These are phyloP conservation scores for Diaporthe humulicola DNA, from an alignment of 2,329 filamentous ascomycete genomes.

Conservation along the genomic window DNA sequence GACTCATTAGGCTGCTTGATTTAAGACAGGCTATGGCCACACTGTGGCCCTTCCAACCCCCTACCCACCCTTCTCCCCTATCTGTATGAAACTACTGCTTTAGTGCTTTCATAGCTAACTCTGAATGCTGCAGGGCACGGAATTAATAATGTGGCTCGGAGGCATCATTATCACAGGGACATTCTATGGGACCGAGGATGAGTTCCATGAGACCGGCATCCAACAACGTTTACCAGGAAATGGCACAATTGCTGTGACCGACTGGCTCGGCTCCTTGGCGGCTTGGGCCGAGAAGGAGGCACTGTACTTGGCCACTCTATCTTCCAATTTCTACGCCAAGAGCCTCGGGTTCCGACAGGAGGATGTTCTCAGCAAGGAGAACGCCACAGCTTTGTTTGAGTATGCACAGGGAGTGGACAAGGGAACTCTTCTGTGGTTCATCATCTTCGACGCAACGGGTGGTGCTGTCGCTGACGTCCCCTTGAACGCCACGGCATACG, in stretches of 20 bases:
- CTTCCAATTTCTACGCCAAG: slow-evolving; percentile 68
- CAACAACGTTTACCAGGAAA: slow-evolving; percentile 58
- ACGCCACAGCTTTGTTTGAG: slow-evolving; percentile 63
- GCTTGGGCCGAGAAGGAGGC: slow-evolving; percentile 64
- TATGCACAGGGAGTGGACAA: slow-evolving; percentile 64
- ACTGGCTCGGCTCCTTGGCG: slow-evolving; percentile 73
- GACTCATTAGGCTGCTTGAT: too few relatives aligned
- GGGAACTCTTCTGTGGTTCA: slow-evolving; percentile 69
- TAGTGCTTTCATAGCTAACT: too few relatives aligned
- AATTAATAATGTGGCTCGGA: slow-evolving; percentile 67
- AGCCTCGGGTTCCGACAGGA: slow-evolving; percentile 66
- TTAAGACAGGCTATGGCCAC: too few relatives aligned
- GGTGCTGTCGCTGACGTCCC: slow-evolving; percentile 71
- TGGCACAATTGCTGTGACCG: slow-evolving; percentile 63
- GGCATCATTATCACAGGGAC: slow-evolving; percentile 70
- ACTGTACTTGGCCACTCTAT: slow-evolving; percentile 61
- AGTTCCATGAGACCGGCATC: slow-evolving; percentile 67
- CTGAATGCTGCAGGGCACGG: too few relatives aligned
- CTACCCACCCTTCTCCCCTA: too few relatives aligned
- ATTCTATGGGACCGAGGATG: slow-evolving; percentile 70
- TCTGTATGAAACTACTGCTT: too few relatives aligned
- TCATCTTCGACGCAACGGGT: slow-evolving; percentile 73
- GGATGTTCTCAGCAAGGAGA: slow-evolving; percentile 60
- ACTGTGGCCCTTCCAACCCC: too few relatives aligned
- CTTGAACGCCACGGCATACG: slow-evolving; percentile 69